Conservation (phyloP, 106 monocot species). For the Amphibolis antarctica region DNA sequence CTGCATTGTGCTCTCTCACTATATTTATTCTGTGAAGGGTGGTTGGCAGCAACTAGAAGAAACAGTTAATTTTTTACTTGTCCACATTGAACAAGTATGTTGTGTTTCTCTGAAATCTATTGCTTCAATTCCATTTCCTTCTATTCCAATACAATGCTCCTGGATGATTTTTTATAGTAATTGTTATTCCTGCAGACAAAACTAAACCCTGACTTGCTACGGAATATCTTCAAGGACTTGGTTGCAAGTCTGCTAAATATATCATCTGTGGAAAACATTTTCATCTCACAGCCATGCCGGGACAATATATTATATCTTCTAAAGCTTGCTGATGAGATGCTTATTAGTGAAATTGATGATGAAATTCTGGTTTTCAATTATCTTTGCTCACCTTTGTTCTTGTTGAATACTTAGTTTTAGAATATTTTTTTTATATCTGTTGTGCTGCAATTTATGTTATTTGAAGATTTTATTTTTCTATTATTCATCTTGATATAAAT, state of each 20-base stretch:
- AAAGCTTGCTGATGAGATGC: constrained; percentile 73
- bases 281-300: constrained; percentile 85
- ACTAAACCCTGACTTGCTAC: constrained; percentile 26
- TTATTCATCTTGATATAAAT: not conserved
- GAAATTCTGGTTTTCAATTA: constrained; percentile 43
- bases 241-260: constrained; percentile 44
- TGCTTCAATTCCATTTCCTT: not conserved
- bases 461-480: constrained; percentile 2
- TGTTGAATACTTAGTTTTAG: not conserved
- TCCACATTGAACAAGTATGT: constrained; percentile 49
- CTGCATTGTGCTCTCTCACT: constrained; percentile 75
- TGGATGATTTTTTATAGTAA: not conserved
- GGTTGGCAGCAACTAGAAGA: constrained; percentile 92
- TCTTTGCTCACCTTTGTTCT: not conserved
- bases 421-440: not conserved
- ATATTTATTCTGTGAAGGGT: constrained; percentile 69
- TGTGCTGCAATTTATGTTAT: not conserved
- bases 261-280: constrained; percentile 54
- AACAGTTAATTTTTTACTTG: constrained; percentile 63
- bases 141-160: not conserved
- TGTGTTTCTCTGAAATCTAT: not conserved
- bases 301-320: constrained; percentile 86
- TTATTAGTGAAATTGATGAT: constrained; percentile 44
- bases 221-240: constrained; percentile 82
- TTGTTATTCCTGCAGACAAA: constrained; percentile 23